Evolutionary conservation across 208 protist species (phyloP).

Genomic region (Trypanosoma vivax): DNA sequence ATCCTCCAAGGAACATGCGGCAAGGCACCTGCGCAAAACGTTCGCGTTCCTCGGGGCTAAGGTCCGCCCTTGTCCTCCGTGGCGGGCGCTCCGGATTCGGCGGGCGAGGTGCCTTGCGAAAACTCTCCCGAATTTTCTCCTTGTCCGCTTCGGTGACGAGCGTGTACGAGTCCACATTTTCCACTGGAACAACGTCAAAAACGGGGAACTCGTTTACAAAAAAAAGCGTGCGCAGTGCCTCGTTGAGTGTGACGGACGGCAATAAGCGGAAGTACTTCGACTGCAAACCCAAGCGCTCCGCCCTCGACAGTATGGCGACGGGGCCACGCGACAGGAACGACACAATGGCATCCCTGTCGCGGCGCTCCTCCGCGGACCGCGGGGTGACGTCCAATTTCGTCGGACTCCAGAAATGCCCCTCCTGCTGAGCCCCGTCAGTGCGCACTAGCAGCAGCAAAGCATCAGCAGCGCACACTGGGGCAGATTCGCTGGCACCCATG

Average conservation of each 20-base stretch:
- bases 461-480: background rate
- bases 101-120: constrained; percentile 30
- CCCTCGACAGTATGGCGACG: constrained; percentile 47
- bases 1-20: constrained; percentile 48
- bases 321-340: constrained; percentile 36
- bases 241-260: constrained; percentile 52
- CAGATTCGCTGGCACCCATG: background rate
- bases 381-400: constrained; percentile 15
- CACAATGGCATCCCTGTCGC: constrained; percentile 11
- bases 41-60: constrained; percentile 40
- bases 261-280: constrained; percentile 60
- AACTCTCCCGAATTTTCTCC: constrained; percentile 60
- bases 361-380: constrained; percentile 14
- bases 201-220: constrained; percentile 86
- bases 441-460: constrained; percentile 7
- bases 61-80: constrained; percentile 36
- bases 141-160: constrained; percentile 74
- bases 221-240: constrained; percentile 69
- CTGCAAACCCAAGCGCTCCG: constrained; percentile 58
- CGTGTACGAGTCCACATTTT: constrained; percentile 25
- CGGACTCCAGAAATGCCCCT: constrained; percentile 8
- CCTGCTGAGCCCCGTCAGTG: background rate
- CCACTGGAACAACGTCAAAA: constrained; percentile 54
- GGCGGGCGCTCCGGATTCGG: constrained; percentile 18
- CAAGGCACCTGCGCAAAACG: constrained; percentile 45